Percentiles rank a stretch among this genome's conserved stretches.
Evolutionary conservation across 1,284 basidiomycete species (phyloP).

Genomic region (Microbotryum intermedium): DNA sequence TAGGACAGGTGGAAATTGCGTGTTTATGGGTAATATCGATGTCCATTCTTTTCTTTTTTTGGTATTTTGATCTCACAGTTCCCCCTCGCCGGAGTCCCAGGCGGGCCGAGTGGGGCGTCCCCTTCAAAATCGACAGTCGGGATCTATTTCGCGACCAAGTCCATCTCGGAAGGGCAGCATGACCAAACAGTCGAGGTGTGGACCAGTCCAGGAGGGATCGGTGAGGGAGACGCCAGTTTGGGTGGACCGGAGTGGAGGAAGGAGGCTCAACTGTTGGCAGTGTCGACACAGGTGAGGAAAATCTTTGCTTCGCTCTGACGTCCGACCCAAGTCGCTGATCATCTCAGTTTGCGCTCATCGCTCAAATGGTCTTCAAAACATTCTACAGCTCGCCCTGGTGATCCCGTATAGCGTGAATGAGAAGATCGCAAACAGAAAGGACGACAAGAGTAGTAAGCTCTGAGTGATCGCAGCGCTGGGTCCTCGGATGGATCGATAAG

Average conservation of each 20-base stretch:
- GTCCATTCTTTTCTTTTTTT: no score
- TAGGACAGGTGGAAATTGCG: no score
- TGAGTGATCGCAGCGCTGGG: no score
- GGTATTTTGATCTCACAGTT: no score
- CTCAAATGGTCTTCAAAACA: no score
- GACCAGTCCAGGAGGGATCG: slow-evolving; percentile 9
- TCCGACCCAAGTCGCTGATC: neutral
- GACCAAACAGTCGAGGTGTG: slow-evolving; percentile 27
- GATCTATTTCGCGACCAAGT: slow-evolving; percentile 17
- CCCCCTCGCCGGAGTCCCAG: slow-evolving; percentile 5
- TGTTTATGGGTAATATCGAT: no score
- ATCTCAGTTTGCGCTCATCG: neutral
- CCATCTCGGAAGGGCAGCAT: slow-evolving; percentile 19
- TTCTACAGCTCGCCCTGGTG: no score
- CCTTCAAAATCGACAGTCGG: slow-evolving; percentile 14
- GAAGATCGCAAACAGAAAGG: no score
- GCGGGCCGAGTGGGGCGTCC: neutral
- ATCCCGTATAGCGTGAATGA: no score
- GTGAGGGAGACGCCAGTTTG: neutral
- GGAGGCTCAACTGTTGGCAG: slow-evolving; percentile 14
- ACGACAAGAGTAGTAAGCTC: no score
- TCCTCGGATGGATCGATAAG: no score
- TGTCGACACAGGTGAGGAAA: slow-evolving; percentile 24
- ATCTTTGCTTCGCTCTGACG: neutral
- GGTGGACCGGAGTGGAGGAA: slow-evolving; percentile 11